These are phyloP conservation scores for Ceriops tagal DNA, from an alignment of 345 rosid species.

Conservation along the genomic window DNA sequence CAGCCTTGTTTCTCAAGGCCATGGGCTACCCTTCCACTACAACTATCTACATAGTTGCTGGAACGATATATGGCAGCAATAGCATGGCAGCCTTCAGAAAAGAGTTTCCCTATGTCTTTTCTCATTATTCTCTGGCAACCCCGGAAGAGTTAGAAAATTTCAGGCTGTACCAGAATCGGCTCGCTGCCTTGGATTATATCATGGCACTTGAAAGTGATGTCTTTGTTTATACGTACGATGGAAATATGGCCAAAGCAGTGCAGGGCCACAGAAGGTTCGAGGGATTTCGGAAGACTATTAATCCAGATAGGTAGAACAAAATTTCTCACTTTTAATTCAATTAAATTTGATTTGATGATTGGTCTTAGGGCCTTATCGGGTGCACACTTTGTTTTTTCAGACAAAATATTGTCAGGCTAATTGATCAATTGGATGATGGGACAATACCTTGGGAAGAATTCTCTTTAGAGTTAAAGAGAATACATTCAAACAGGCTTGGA, in stretches of 20 bases:
- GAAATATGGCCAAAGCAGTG: constrained; percentile 97
- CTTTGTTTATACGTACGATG: constrained; percentile 85
- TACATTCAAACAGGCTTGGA: constrained; percentile 67
- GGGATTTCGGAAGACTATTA: constrained; percentile 80
- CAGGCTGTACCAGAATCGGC: constrained; percentile 71
- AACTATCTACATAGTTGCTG: constrained; percentile 86
- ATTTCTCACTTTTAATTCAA: not conserved
- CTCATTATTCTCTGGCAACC: constrained; percentile 78
- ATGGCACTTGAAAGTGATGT: constrained; percentile 92
- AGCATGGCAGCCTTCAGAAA: constrained; percentile 71
- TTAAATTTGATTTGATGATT: not conserved
- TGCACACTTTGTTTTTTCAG: constrained; percentile 29
- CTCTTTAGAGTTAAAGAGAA: constrained; percentile 54
- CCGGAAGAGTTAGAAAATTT: constrained; percentile 77
- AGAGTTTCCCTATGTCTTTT: constrained; percentile 79
- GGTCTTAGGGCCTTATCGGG: not conserved
- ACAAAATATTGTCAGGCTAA: constrained; percentile 56
- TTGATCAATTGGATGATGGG: constrained; percentile 69
- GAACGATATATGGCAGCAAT: constrained; percentile 71
- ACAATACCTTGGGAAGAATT: constrained; percentile 64
- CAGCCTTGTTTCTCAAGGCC: constrained; percentile 87
- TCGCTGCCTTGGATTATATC: constrained; percentile 86
- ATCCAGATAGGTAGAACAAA: constrained; percentile 64
- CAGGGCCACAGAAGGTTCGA: constrained; percentile 87
- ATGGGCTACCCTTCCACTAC: constrained; percentile 92